Conservation (phyloP, 345 rosid genomes). For the Anastatica hierochuntica region DNA sequence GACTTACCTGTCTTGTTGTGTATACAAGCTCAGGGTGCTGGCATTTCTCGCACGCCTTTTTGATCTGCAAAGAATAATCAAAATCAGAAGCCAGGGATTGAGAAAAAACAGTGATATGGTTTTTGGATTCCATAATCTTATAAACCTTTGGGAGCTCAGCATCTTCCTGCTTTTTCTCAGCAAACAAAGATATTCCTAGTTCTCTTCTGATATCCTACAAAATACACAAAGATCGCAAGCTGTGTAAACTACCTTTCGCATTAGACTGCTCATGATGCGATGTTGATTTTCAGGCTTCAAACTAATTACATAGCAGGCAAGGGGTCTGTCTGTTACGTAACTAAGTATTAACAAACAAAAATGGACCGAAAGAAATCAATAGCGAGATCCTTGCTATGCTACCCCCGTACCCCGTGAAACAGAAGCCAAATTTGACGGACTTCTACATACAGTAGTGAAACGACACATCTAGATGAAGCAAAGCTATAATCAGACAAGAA, state of each 20-base stretch:
- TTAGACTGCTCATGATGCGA: not conserved
- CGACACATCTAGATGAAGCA: not conserved
- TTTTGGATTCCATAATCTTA: not conserved
- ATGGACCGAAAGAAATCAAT: not conserved
- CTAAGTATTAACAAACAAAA: not conserved
- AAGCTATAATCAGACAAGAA: conserved; percentile 1
- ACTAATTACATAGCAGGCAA: not conserved
- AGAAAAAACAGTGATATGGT: not conserved
- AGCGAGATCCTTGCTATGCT: not conserved
- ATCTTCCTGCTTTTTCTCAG: conserved; percentile 14
- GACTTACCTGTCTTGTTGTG: conserved; percentile 25
- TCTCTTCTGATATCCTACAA: conserved; percentile 27
- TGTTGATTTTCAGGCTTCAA: not conserved
- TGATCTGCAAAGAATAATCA: conserved; percentile 17
- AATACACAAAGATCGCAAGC: not conserved
- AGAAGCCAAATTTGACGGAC: not conserved
- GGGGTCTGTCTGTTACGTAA: not conserved
- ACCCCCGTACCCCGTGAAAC: too few relatives aligned
- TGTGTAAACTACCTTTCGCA: not conserved
- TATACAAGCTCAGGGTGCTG: conserved; percentile 30
- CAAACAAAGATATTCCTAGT: conserved; percentile 21
- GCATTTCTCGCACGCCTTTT: conserved; percentile 27
- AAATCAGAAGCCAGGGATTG: not conserved
- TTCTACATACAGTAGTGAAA: conserved; percentile 1
- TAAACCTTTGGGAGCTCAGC: conserved; percentile 25